phyloP scores from a whole-genome alignment of 306 rosid genomes.

The Cucurbita argyrosperma region DNA sequence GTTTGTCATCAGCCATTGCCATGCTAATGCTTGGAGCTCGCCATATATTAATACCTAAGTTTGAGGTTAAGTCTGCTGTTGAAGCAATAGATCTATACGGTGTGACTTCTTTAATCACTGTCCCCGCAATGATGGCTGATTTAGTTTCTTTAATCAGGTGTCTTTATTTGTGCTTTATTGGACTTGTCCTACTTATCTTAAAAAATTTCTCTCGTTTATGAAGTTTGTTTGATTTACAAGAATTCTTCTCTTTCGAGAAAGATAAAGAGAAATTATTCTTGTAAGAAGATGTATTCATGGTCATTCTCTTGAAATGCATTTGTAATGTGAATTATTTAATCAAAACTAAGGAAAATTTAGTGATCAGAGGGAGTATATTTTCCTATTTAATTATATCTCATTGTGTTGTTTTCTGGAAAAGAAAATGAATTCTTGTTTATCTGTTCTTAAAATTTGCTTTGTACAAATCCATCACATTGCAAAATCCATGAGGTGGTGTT shows the following conservation, averaged over 20 bases:
- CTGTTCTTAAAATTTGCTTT: background rate
- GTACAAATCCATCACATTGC: background rate
- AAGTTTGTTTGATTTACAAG: background rate
- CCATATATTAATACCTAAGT: slow-evolving; percentile 69
- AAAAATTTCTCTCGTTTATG: background rate
- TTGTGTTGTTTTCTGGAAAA: background rate
- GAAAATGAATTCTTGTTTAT: background rate
- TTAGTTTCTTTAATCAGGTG: slow-evolving; percentile 46
- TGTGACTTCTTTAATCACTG: slow-evolving; percentile 80
- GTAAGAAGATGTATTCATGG: background rate
- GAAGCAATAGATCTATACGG: slow-evolving; percentile 31
- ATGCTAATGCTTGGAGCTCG: slow-evolving; percentile 73
- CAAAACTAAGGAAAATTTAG: background rate
- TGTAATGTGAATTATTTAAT: background rate
- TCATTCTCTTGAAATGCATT: background rate
- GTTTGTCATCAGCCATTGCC: slow-evolving; percentile 77
- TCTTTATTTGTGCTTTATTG: slow-evolving; percentile 1
- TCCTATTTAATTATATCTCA: background rate
- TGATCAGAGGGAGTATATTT: background rate
- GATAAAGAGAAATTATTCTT: background rate
- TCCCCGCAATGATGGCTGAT: slow-evolving; percentile 80
- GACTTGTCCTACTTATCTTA: background rate
- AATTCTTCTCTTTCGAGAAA: background rate
- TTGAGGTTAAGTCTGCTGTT: slow-evolving; percentile 42
- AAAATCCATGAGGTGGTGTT: background rate